phyloP scores from a whole-genome alignment of 2,329 filamentous ascomycete species.

The Didymella arachidicola region DNA sequence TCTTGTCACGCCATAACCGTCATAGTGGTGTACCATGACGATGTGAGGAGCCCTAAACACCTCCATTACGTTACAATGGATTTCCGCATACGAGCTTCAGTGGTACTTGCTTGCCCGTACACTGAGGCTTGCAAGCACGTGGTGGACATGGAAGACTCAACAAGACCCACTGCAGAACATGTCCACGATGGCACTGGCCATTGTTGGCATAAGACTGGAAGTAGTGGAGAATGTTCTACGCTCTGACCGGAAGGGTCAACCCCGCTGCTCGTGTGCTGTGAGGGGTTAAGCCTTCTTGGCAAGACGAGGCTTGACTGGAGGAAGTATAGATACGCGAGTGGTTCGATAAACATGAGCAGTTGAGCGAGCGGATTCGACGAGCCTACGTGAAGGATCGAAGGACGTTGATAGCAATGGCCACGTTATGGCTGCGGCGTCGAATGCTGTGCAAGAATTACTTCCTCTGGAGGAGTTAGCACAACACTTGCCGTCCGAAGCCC shows the following conservation, averaged over 20 bases:
- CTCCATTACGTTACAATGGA: not conserved
- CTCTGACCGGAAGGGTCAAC: not conserved
- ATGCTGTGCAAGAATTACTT: not conserved
- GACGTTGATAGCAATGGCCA: not conserved
- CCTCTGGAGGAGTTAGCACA: not conserved
- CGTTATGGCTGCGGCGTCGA: not conserved
- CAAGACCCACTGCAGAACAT: not conserved
- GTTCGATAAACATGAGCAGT: not conserved
- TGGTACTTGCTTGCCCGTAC: not conserved
- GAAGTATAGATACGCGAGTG: not conserved
- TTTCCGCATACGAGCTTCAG: not conserved
- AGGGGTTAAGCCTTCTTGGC: not conserved
- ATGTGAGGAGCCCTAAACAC: not conserved
- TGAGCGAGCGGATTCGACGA: not conserved
- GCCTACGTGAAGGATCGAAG: not conserved
- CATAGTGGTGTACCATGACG: not conserved
- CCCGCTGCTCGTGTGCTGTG: not conserved
- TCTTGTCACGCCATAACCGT: not conserved
- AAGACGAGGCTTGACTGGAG: not conserved
- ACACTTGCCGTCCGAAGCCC: not conserved
- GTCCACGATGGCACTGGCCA: not conserved
- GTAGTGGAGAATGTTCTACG: not conserved
- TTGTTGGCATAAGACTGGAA: not conserved
- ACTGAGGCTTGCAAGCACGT: not conserved
- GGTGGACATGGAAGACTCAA: not conserved